Evolutionary conservation across 805 yeast genomes (phyloP).

Genomic region (Ogataea pignaliae): DNA sequence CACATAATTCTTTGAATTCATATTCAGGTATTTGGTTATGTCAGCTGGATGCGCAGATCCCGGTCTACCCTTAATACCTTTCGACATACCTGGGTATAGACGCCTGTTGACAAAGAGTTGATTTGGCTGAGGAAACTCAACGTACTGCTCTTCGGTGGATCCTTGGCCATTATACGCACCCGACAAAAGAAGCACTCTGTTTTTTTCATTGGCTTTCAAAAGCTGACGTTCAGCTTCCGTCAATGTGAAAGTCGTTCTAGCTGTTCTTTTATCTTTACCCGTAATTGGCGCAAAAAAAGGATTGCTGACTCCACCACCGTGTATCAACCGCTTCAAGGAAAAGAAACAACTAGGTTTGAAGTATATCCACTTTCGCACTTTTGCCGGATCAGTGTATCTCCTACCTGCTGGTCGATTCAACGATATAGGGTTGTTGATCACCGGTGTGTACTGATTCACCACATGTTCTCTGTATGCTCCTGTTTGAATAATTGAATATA

Average conservation of each 20-base stretch:
- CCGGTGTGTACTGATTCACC: constrained; percentile 15
- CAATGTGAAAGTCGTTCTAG: constrained; percentile 39
- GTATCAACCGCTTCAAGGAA: constrained; percentile 40
- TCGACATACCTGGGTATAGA: constrained; percentile 48
- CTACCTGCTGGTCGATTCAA: constrained; percentile 1
- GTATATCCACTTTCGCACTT: constrained; percentile 30
- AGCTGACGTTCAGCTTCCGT: constrained; percentile 37
- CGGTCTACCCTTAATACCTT: constrained; percentile 70
- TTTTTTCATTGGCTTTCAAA: constrained; percentile 27
- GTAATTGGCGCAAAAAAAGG: constrained; percentile 42
- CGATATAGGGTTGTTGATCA: neutral
- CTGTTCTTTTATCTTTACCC: constrained; percentile 42
- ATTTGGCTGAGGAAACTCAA: constrained; percentile 69
- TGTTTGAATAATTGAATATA: constrained; percentile 17
- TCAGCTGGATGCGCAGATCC: constrained; percentile 86
- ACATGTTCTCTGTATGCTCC: constrained; percentile 21
- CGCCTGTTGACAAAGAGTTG: constrained; percentile 60
- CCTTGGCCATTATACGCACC: constrained; percentile 36
- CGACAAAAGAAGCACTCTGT: constrained; percentile 48
- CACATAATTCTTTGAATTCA: constrained; percentile 34
- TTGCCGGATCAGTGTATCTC: neutral
- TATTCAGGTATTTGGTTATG: constrained; percentile 47
- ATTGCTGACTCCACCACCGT: constrained; percentile 28
- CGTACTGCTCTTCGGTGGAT: constrained; percentile 18
- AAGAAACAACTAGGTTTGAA: constrained; percentile 58